Evolutionary conservation across 2,329 filamentous ascomycete species (phyloP), one percentile per base, ranked within the genome.

Genomic region (Neonectria sp.): DNA sequence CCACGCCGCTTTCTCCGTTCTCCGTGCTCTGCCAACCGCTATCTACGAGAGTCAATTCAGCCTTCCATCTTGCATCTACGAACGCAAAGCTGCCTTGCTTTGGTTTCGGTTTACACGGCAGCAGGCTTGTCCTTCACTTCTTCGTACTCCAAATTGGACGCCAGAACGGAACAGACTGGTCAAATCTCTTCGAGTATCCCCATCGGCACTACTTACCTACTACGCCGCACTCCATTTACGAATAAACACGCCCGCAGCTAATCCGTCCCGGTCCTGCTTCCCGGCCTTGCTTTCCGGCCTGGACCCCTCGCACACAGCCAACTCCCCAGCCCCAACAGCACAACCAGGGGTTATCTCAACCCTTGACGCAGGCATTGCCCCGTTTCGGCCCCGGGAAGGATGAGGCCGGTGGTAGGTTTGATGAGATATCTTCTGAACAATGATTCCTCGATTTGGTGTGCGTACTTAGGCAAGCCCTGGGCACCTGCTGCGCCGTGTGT

Each of bases 201-300:
- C 40, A 21, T 45, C n/a, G 40, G 40, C 40, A 45, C 40, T 21
- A 24, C 40, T 12, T 1, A 43, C 40, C 40, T n/a, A 57, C 55
- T 49, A 17, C 53, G 55, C 53, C 58, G 53, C 58, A 66, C 63
- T 49, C 29, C 35, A 52, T 37, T 37, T 40, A 21, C 40, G 17
- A n/a, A 43, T 21, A 29, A 58, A 58, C 21, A 9, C 37, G 40
- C 37, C 45, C 58, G 37, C 63, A 58, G 58, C 63, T 55, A 57
- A 62, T 61, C 58, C 48, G 31, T 46, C 57, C 46, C 48, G 52
- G 46, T 27, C 35, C 57, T 37, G 45, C 40, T 60, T 40, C 56
- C 51, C 62, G 56, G 33, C 49, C 29, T 40, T 21, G 21, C 40
- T 60, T 40, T 60, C 51, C 62, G 56, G 33, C 49, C 29, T 40